phyloP scores from a whole-genome alignment of 192 early-diverging fungal genomes.

The Obelidium mucronatum region DNA sequence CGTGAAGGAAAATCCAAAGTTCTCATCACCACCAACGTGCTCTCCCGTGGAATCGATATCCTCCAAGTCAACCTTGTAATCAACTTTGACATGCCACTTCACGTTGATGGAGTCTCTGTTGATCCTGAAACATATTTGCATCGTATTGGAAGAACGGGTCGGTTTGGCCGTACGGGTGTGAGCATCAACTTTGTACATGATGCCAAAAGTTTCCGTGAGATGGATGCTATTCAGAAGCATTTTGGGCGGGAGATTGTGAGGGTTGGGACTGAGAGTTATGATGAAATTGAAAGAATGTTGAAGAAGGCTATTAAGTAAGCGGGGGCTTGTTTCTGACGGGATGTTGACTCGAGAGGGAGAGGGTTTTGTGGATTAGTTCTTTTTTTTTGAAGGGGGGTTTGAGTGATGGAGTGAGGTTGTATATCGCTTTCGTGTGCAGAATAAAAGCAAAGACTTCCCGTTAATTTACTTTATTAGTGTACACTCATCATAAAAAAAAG shows the following conservation, averaged over 20 bases:
- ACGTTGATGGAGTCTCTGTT: conserved; percentile 60
- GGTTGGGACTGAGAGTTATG: conserved; percentile 84
- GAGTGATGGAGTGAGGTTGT: not conserved
- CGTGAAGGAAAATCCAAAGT: conserved; percentile 90
- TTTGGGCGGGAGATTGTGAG: conserved; percentile 81
- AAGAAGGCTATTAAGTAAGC: conserved; percentile 70
- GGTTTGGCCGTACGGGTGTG: conserved; percentile 94
- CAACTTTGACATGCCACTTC: conserved; percentile 94
- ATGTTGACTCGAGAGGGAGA: not conserved
- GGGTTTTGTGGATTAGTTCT: not conserved
- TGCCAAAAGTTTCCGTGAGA: conserved; percentile 71
- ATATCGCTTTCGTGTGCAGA: not conserved
- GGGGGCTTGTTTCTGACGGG: not conserved
- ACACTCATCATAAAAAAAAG: too few relatives aligned
- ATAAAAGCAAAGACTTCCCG: not conserved
- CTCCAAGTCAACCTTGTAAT: conserved; percentile 94
- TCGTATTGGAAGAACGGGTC: conserved; percentile 96
- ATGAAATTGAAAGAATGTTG: conserved; percentile 84
- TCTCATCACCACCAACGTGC: conserved; percentile 95
- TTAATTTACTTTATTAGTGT: too few relatives aligned
- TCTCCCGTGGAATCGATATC: conserved; percentile 98
- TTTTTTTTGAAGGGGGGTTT: not conserved
- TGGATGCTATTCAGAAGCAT: conserved; percentile 83
- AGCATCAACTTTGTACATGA: conserved; percentile 96
- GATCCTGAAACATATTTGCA: conserved; percentile 97